Base-by-base conservation (phyloP, 495 filamentous ascomycete species). In the Podospora pseudopauciseta region DNA sequence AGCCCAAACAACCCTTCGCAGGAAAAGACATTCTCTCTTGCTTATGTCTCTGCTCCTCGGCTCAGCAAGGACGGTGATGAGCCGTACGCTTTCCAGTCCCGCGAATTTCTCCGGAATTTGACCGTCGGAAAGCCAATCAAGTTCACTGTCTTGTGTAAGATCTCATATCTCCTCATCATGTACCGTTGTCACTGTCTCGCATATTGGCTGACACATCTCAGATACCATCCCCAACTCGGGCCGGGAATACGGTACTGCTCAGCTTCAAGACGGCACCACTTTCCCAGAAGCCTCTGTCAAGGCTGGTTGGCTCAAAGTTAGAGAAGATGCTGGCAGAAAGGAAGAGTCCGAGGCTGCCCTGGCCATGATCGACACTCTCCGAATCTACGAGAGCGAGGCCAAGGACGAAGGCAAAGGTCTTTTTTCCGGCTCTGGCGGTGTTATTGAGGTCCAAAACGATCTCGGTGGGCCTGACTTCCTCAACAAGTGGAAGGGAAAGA, bases 11-110 rank as follows among this genome's bases (percentile, higher is more conserved):
- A 90, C 76, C 91, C 93, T 68, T 86, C 89, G 30, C 83, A 84
- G 64, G 96, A 98, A 80, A 89, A 91, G 69, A 90, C 85, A 53
- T 85, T 99, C 63, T 96, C 92, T 69, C 82, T 99, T 63, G 94
- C 96, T 62, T 98, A 90, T 81, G 91, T 97, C 65, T 90, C 91
- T 59, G 92, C 92, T 18, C 96, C 96, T 0, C 88, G 92, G 71
- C 77, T 98, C 72, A 88, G 86, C 81, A 88, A 90, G 76, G 96
- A 98, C 68, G 93, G 91, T 66, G 94, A 98, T 71, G 94, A 98
- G 87, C 87, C 90, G 20, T 94, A 88, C 71, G 94, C 90, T 54
- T 98, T 97, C 78, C 89, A 93, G 79, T 96, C 96, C 57, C 91
- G 96, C 65, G 95, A 99, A 75, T 94, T 90, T 76, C 86, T 98